A percentile compares a stretch with the other conserved stretches of the same genome.
These are phyloP conservation scores for Martensiomyces pterosporus DNA, from an alignment of 192 early-diverging fungal species.

Conservation along the genomic window DNA sequence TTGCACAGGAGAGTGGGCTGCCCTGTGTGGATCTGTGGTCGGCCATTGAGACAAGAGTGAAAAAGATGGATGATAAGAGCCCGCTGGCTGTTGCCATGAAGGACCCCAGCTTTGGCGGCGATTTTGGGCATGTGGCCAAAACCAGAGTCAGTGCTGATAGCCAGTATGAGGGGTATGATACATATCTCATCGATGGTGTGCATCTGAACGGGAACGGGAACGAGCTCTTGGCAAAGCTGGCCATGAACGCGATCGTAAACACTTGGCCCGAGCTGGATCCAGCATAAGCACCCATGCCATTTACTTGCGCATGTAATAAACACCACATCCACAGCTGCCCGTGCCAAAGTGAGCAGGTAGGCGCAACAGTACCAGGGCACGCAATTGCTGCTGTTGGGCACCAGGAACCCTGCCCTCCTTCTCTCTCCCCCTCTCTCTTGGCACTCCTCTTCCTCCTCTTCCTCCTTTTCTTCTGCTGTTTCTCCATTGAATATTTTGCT, in stretches of 20 bases:
- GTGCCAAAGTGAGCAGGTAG: no score
- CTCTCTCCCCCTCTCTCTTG: background rate
- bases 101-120: slow-evolving; percentile 10
- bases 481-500: background rate
- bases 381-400: no score
- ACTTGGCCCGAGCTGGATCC: slow-evolving; percentile 13
- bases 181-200: slow-evolving; percentile 54
- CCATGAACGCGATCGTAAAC: background rate
- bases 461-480: background rate
- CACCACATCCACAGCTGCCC: no score
- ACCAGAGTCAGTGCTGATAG: background rate
- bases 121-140: background rate
- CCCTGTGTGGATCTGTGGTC: slow-evolving; percentile 32
- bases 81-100: slow-evolving; percentile 4
- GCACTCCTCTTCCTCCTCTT: background rate
- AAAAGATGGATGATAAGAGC: slow-evolving; percentile 13
- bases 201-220: slow-evolving; percentile 57
- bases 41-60: slow-evolving; percentile 39
- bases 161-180: slow-evolving; percentile 31
- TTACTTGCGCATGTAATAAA: no score
- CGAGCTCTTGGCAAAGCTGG: slow-evolving; percentile 27
- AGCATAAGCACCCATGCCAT: no score
- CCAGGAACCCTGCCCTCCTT: background rate
- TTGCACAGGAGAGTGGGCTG: slow-evolving; percentile 42
- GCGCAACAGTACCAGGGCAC: no score